A percentile compares a stretch with the other conserved stretches of the same genome.
Conservation (phyloP, 257 asterid genomes). For the Solanum corneliomulleri region DNA sequence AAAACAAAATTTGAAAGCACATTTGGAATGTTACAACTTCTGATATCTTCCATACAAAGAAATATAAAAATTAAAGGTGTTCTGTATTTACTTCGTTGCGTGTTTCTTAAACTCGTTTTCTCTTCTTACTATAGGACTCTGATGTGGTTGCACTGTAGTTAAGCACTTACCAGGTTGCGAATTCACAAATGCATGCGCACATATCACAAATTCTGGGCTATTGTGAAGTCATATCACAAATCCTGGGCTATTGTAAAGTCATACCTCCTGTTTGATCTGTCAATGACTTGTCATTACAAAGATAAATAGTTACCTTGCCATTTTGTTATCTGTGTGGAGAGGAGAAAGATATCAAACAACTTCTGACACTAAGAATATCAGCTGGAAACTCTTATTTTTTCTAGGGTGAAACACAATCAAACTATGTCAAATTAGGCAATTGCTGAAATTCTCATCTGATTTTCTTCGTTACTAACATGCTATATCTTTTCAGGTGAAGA, state of each 20-base stretch:
- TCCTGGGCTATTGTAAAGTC: background rate
- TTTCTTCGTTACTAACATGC: background rate
- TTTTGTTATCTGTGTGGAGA: background rate
- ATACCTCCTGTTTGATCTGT: background rate
- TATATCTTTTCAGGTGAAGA: constrained; percentile 56
- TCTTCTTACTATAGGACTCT: background rate
- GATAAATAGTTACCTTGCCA: background rate
- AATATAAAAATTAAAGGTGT: background rate
- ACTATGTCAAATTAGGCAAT: background rate
- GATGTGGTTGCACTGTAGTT: background rate
- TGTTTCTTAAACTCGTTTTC: background rate
- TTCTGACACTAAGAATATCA: background rate
- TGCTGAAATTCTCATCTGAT: background rate
- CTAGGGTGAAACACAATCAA: background rate
- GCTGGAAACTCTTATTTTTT: background rate
- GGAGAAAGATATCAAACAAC: background rate
- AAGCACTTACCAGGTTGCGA: background rate
- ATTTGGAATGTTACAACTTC: background rate
- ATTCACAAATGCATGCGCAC: background rate
- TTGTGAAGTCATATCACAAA: background rate
- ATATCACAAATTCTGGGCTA: background rate
- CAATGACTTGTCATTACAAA: background rate
- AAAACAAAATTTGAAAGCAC: background rate
- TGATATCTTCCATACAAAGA: background rate
- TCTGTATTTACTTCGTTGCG: background rate